phyloP scores from a whole-genome alignment of 2,329 filamentous ascomycete genomes.

The Nothophaeocryptopus gaeumannii region DNA sequence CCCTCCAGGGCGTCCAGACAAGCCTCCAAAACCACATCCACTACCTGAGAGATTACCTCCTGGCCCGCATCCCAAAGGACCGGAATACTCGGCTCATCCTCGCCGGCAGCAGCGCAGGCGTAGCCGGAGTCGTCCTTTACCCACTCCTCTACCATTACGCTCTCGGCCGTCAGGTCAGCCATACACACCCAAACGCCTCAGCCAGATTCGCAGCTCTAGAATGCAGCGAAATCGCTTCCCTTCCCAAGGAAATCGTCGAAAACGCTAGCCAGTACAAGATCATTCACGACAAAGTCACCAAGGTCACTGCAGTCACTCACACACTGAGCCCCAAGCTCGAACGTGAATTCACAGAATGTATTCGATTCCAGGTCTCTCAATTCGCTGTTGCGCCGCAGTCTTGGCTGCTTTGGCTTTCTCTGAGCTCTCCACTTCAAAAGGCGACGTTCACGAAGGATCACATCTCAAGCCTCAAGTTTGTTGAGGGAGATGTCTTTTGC shows the following conservation, averaged over 20 bases:
- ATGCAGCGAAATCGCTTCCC: constrained; percentile 19
- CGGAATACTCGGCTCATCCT: constrained; percentile 20
- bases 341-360: constrained; percentile 19
- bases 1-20: background rate
- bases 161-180: constrained; percentile 21
- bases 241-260: constrained; percentile 19
- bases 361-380: constrained; percentile 20
- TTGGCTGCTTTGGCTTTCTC: constrained; percentile 17
- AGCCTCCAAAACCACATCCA: background rate
- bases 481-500: constrained; percentile 23
- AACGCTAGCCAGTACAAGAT: constrained; percentile 18
- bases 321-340: constrained; percentile 13
- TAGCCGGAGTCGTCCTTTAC: constrained; percentile 20
- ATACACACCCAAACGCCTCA: constrained; percentile 18
- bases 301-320: constrained; percentile 16
- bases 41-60: constrained; percentile 1
- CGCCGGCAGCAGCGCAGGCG: constrained; percentile 14
- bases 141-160: constrained; percentile 18
- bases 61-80: constrained; percentile 16
- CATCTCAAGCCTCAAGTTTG: constrained; percentile 21
- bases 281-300: constrained; percentile 22
- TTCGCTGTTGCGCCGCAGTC: constrained; percentile 20
- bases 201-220: constrained; percentile 20
- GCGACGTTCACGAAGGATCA: constrained; percentile 20
- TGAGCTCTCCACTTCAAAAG: constrained; percentile 7